phyloP scores from a whole-genome alignment of 192 early-diverging fungal species.

The Phlyctochytrium arcticum region DNA sequence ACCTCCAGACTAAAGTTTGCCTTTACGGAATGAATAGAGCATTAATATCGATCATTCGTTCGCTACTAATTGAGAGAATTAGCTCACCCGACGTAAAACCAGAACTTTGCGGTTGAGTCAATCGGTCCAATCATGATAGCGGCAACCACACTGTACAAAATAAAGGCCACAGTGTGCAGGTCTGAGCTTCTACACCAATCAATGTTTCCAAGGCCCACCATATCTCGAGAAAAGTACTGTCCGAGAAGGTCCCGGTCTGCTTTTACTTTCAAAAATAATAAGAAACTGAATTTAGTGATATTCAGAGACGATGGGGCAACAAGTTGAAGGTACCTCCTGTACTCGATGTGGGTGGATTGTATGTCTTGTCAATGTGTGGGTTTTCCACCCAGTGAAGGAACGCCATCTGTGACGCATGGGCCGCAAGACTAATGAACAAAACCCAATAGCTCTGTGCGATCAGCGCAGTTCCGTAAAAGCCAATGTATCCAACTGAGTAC shows the following conservation, averaged over 20 bases:
- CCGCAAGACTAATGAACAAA: constrained; percentile 80
- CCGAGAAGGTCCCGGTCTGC: not conserved
- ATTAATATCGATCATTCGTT: constrained; percentile 16
- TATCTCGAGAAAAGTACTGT: constrained; percentile 73
- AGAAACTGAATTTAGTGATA: not conserved
- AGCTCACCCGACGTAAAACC: constrained; percentile 41
- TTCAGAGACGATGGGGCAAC: not conserved
- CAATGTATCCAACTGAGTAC: constrained; percentile 97
- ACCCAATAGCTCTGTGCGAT: constrained; percentile 90
- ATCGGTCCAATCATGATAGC: constrained; percentile 54
- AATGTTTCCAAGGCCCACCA: constrained; percentile 88
- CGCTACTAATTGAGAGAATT: not conserved
- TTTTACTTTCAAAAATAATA: not conserved
- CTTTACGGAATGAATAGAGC: constrained; percentile 20
- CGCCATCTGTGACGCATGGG: constrained; percentile 82
- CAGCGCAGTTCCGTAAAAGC: constrained; percentile 91
- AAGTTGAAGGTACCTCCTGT: not conserved
- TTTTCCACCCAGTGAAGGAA: constrained; percentile 91
- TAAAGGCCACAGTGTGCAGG: constrained; percentile 70
- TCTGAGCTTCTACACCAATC: constrained; percentile 84
- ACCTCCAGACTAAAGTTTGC: constrained; percentile 84
- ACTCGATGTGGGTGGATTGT: constrained; percentile 34
- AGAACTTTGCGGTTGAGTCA: constrained; percentile 34
- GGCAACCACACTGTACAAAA: constrained; percentile 67
- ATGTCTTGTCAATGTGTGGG: constrained; percentile 76